Base-by-base conservation (phyloP, 2,329 filamentous ascomycete genomes). In the Magnaporthiopsis poae region DNA sequence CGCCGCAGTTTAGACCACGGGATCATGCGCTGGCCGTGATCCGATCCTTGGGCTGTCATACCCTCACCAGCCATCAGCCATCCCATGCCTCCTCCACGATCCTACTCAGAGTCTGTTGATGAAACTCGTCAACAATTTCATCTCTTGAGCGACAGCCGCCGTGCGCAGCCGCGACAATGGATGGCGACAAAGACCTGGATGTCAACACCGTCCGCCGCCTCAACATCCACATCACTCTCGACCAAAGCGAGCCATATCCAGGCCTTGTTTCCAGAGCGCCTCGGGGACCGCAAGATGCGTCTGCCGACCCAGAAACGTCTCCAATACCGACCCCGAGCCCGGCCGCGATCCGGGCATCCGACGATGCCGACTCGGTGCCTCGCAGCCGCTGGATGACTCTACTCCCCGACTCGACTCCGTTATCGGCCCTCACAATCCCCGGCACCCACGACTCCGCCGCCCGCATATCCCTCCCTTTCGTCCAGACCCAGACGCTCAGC, bases 381-480 rank as follows among this genome's bases (percentile, higher is more conserved):
- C 64, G 56, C 52, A 65, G 27, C 56, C 18, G 78, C 31, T 90
- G 89, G 89, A 91, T 91, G 88, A 75, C 77, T 31, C 75, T 81
- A 35, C 76, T 91, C 27, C 78, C 80, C 12, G 84, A 88, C 70
- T 77, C 80, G 33, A 82, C 81, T 0, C 80, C 85, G 1, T 74
- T 91, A 5, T 88, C 86, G 7, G 81, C 83, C 0, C 79, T 91
- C 33, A 89, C 86, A 7, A 88, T 91, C 62, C 89, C 89, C 0
- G 89, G 89, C 66, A 91, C 89, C 0, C 89, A 91, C 77, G 91
- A 91, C 74, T 89, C 87, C 27, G 83, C 81, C 70, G 74, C 74
- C 59, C 68, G 73, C 62, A 73, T 71, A 67, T 71, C 69, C 62
- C 71, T 75, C 12, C 88, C 88, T 0, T 90, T 87, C 11, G 89